A percentile compares a stretch with the other conserved stretches of the same genome.
These are phyloP conservation scores for Sugiyamaella xylanicola DNA, from an alignment of 1,139 yeast species.

Conservation along the genomic window DNA sequence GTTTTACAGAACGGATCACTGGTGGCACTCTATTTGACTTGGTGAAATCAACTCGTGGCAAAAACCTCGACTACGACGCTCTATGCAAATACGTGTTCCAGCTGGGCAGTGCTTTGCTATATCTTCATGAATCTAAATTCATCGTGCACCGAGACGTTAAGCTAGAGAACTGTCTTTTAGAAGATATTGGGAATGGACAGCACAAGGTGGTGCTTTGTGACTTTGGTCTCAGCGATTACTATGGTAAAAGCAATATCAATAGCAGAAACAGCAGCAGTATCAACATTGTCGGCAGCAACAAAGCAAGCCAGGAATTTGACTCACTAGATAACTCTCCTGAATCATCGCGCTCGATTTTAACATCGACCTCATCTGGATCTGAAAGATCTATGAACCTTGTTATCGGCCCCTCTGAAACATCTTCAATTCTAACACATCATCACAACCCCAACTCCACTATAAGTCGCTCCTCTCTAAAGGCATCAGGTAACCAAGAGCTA, in stretches of 20 bases:
- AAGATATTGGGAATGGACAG: constrained; percentile 40
- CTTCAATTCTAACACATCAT: constrained; percentile 33
- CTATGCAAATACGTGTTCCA: constrained; percentile 50
- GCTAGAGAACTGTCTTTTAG: constrained; percentile 77
- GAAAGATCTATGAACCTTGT: constrained; percentile 22
- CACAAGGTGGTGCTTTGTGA: constrained; percentile 59
- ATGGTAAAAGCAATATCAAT: constrained; percentile 30
- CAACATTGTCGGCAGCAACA: constrained; percentile 9
- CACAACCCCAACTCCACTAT: constrained; percentile 17
- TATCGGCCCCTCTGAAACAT: constrained; percentile 38
- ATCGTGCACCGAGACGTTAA: constrained; percentile 90
- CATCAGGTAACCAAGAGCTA: not conserved
- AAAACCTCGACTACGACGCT: constrained; percentile 29
- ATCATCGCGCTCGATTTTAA: constrained; percentile 12
- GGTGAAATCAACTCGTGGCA: constrained; percentile 51
- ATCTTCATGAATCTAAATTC: constrained; percentile 66
- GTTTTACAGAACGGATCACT: constrained; percentile 68
- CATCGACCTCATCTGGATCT: constrained; percentile 16
- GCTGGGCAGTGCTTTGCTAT: constrained; percentile 61
- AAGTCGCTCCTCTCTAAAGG: constrained; percentile 1
- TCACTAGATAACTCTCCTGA: constrained; percentile 4
- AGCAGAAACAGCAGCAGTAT: constrained; percentile 6
- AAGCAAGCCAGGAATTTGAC: not conserved
- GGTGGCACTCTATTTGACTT: constrained; percentile 85
- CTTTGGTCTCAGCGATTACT: constrained; percentile 75